phyloP scores from a whole-genome alignment of 805 yeast species.

The Pachysolen tannophilus region DNA sequence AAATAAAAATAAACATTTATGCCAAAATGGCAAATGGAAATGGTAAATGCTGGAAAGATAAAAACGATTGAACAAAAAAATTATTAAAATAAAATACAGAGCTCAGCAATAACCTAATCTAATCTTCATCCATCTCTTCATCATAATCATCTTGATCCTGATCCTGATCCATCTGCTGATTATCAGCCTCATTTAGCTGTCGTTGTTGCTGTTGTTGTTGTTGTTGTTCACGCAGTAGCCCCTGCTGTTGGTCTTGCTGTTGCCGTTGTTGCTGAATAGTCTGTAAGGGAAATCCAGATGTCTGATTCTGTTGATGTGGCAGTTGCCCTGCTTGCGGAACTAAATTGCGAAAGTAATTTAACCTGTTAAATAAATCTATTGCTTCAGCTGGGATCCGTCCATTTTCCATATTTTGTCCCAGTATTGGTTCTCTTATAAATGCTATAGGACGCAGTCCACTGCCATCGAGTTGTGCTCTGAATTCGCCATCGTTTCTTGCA shows the following conservation, averaged over 20 bases:
- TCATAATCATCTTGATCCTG: constrained; percentile 1
- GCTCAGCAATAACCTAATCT: no score
- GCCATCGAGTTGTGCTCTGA: no score
- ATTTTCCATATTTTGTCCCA: no score
- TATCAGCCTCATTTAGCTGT: neutral
- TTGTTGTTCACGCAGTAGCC: neutral
- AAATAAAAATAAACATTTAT: neutral
- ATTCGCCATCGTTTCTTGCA: no score
- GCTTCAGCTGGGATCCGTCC: neutral
- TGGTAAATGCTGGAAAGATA: no score
- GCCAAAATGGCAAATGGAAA: no score
- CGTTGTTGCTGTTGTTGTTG: neutral
- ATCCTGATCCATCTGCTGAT: neutral
- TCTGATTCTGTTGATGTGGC: neutral
- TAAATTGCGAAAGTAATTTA: no score
- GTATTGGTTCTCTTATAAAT: no score
- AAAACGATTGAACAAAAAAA: neutral
- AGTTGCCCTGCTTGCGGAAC: neutral
- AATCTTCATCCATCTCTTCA: constrained; percentile 8
- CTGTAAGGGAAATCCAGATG: neutral
- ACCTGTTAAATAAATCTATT: neutral
- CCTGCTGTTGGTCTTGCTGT: neutral
- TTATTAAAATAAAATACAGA: neutral
- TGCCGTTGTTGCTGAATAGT: neutral
- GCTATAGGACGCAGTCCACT: no score